Conservation (phyloP, 2,329 filamentous ascomycete species). For the Didymella pinodella region DNA sequence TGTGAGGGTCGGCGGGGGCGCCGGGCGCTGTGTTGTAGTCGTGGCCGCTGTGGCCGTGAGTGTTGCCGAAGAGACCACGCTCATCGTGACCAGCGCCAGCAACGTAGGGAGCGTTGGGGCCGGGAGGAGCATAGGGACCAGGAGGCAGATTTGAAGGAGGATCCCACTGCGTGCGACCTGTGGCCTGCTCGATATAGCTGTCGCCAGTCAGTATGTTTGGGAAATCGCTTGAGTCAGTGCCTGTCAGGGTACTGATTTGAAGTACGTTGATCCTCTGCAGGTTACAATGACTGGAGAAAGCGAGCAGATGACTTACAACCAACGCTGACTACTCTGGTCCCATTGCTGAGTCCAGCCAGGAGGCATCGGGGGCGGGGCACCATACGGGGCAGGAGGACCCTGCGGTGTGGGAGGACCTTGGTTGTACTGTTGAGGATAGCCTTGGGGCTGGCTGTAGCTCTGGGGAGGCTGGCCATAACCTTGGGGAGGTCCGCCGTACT, state of each 20-base stretch:
- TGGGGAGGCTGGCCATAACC: slow-evolving; percentile 39
- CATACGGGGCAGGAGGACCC: slow-evolving; percentile 44
- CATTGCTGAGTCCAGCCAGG: slow-evolving; percentile 70
- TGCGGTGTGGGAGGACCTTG: slow-evolving; percentile 37
- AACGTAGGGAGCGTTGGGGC: slow-evolving; percentile 36
- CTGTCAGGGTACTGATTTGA: too few species aligned
- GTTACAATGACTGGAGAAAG: too few species aligned
- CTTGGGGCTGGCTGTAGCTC: slow-evolving; percentile 30
- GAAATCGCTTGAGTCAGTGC: too few species aligned
- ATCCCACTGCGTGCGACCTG: slow-evolving; percentile 71
- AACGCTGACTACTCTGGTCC: slow-evolving; percentile 67
- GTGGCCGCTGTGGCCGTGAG: slow-evolving; percentile 36
- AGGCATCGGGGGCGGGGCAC: slow-evolving; percentile 62
- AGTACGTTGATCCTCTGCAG: too few species aligned
- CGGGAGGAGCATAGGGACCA: slow-evolving; percentile 45
- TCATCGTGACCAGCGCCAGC: slow-evolving; percentile 37
- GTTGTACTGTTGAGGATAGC: slow-evolving; percentile 39
- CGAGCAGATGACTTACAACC: slow-evolving; percentile 50
- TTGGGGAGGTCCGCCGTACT: slow-evolving; percentile 24
- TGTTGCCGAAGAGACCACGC: slow-evolving; percentile 42
- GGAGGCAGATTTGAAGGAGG: slow-evolving; percentile 56
- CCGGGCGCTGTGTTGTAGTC: slow-evolving; percentile 38
- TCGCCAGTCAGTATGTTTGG: background rate
- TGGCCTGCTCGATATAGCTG: slow-evolving; percentile 68
- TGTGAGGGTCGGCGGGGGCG: slow-evolving; percentile 30